phyloP scores from a whole-genome alignment of 306 rosid genomes.

The Inga leiocalycina region DNA sequence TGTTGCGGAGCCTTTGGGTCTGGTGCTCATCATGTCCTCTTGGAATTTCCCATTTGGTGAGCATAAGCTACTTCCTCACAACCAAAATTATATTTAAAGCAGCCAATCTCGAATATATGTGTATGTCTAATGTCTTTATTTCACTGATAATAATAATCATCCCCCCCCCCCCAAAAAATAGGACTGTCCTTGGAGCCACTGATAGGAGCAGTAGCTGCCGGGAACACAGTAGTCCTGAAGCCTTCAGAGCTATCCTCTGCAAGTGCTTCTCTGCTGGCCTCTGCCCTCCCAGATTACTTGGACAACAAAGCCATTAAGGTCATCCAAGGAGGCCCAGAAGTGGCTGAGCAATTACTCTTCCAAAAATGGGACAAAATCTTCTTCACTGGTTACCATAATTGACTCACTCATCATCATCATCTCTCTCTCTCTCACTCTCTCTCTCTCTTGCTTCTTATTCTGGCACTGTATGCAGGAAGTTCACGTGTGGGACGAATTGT shows the following conservation, averaged over 20 bases:
- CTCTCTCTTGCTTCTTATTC: background rate
- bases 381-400: slow-evolving; percentile 56
- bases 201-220: slow-evolving; percentile 85
- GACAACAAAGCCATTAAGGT: slow-evolving; percentile 65
- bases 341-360: slow-evolving; percentile 46
- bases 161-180: background rate
- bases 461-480: slow-evolving; percentile 51
- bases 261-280: slow-evolving; percentile 56
- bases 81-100: background rate
- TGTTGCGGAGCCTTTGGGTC: slow-evolving; percentile 71
- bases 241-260: slow-evolving; percentile 73
- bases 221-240: slow-evolving; percentile 65
- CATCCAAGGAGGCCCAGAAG: slow-evolving; percentile 59
- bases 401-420: background rate
- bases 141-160: background rate
- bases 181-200: slow-evolving; percentile 81
- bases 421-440: background rate
- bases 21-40: slow-evolving; percentile 69
- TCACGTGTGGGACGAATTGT: slow-evolving; percentile 58
- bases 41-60: slow-evolving; percentile 87
- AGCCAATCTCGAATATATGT: background rate
- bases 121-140: background rate
- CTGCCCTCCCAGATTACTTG: slow-evolving; percentile 41
- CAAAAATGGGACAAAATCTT: slow-evolving; percentile 79
- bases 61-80: background rate